phyloP scores from a whole-genome alignment of 768 basidiomycete species.

The Tricholoma terreum region DNA sequence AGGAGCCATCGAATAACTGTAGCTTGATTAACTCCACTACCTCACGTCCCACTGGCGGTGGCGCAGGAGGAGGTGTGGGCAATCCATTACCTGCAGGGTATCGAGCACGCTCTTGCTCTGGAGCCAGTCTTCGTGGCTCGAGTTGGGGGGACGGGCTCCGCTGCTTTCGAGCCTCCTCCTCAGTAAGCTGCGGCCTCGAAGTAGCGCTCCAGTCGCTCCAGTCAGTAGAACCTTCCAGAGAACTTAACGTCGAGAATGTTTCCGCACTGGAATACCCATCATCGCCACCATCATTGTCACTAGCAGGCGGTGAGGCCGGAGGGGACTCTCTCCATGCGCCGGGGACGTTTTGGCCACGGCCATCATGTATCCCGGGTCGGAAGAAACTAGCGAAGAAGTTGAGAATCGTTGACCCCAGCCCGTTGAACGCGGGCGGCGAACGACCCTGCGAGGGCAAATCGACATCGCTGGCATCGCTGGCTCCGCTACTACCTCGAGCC shows the following conservation, averaged over 20 bases:
- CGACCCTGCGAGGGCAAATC: not conserved
- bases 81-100: not conserved
- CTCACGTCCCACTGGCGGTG: slow-evolving; percentile 18
- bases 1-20: slow-evolving; percentile 50
- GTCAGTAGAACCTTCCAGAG: slow-evolving; percentile 36
- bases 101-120: slow-evolving; percentile 3
- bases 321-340: slow-evolving; percentile 20
- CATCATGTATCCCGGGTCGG: not conserved
- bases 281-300: slow-evolving; percentile 13
- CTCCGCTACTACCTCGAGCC: not conserved
- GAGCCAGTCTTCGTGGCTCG: slow-evolving; percentile 10
- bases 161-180: slow-evolving; percentile 17
- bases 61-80: slow-evolving; percentile 3
- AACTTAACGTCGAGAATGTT: slow-evolving; percentile 49
- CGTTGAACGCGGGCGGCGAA: not conserved
- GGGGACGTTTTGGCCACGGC: slow-evolving; percentile 9
- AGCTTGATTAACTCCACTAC: slow-evolving; percentile 36
- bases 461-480: not conserved
- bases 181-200: slow-evolving; percentile 20
- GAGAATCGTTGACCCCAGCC: not conserved
- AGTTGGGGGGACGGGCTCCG: slow-evolving; percentile 33
- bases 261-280: slow-evolving; percentile 27
- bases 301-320: not conserved
- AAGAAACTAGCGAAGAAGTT: slow-evolving; percentile 4
- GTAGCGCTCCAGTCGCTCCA: slow-evolving; percentile 34